Evolutionary conservation across 1,139 yeast genomes (phyloP).

Genomic region (Debaryomycetaceae sp.): DNA sequence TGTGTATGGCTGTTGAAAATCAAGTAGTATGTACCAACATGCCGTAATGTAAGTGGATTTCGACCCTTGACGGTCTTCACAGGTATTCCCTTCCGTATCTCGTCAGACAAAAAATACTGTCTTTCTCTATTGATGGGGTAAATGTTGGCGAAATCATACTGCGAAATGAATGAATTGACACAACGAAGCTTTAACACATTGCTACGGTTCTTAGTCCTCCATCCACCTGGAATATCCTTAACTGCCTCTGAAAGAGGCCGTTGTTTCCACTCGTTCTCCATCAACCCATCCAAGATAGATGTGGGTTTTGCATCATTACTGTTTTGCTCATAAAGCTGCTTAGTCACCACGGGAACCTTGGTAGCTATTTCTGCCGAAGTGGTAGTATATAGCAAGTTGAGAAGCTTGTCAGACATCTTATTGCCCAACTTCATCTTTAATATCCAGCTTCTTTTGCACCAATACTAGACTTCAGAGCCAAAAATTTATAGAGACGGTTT

Average conservation of each 20-base stretch:
- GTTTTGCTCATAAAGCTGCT: constrained; percentile 22
- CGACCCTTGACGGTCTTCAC: constrained; percentile 46
- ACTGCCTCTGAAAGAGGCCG: constrained; percentile 24
- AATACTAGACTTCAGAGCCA: not conserved
- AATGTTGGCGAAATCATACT: constrained; percentile 36
- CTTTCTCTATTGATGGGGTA: constrained; percentile 34
- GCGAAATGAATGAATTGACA: constrained; percentile 32
- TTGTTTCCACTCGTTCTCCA: constrained; percentile 32
- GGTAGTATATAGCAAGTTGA: constrained; percentile 29
- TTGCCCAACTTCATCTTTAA: constrained; percentile 15
- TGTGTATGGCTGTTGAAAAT: constrained; percentile 44
- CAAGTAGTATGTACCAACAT: constrained; percentile 50
- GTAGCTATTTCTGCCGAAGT: constrained; percentile 28
- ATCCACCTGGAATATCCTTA: constrained; percentile 15
- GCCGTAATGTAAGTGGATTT: constrained; percentile 40
- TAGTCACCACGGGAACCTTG: constrained; percentile 24
- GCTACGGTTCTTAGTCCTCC: constrained; percentile 12
- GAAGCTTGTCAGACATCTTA: constrained; percentile 25
- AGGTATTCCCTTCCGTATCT: constrained; percentile 19
- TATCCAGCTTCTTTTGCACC: not conserved
- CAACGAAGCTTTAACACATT: constrained; percentile 36
- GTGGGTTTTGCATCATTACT: constrained; percentile 6
- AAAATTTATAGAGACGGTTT: not conserved
- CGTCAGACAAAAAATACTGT: constrained; percentile 20
- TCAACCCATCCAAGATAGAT: constrained; percentile 28